Percentiles rank a stretch among this genome's conserved stretches.
Conservation (phyloP, 2,329 filamentous ascomycete species). For the Didymella keratinophila region DNA sequence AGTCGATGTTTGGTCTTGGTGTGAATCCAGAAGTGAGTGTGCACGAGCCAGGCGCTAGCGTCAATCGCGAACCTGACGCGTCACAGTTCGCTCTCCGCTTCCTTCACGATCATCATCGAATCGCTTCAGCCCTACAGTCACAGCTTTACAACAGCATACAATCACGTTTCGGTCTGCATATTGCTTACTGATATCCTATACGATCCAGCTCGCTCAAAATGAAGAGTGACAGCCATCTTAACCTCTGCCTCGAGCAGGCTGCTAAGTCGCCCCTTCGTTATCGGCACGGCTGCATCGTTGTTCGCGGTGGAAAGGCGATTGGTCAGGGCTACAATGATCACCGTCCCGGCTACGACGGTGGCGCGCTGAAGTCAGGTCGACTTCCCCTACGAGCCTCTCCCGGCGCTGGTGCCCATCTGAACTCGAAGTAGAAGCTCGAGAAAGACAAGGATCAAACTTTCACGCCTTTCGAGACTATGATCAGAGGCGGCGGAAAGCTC, state of each 20-base stretch:
- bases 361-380: background rate
- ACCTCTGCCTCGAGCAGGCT: background rate
- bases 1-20: background rate
- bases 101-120: background rate
- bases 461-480: background rate
- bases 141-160: background rate
- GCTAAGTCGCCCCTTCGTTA: background rate
- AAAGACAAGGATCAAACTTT: background rate
- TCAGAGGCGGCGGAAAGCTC: background rate
- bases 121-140: background rate
- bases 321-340: background rate
- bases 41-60: background rate
- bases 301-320: background rate
- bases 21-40: background rate
- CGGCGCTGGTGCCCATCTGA: background rate
- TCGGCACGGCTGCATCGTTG: background rate
- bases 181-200: background rate
- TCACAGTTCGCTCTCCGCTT: background rate
- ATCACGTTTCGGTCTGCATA: background rate
- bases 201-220: background rate
- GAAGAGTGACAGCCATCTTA: background rate
- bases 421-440: background rate
- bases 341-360: background rate
- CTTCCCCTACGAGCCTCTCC: background rate
- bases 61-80: background rate